Base-by-base conservation (phyloP, 1,139 yeast species). In the Candida buenavistaensis region DNA sequence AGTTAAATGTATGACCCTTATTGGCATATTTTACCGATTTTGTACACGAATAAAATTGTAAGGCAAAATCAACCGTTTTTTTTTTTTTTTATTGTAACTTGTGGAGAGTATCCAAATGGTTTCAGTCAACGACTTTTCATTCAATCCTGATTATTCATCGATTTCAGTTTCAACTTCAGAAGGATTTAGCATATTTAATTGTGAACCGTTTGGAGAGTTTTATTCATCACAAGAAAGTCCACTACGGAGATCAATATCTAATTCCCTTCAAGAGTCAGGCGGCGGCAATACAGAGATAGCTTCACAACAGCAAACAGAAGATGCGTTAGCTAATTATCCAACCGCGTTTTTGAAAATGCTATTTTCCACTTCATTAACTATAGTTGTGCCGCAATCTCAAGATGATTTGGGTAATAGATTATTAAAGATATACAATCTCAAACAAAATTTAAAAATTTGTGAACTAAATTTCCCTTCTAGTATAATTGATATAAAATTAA, bases 351-450 rank as follows among this genome's bases (percentile, higher is more conserved):
- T 79, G 16, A 82, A 81, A 45, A 81, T 83, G 82, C 64, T 84
- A 7, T 83, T 81, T 48, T 78, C 86, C 5, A 81, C 90, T 0
- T 80, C 88, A 3, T 59, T 84, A 25, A 69, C 85, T 2, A 82
- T 85, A 1, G 68, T 82, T 2, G 83, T 80, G 1, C 84, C 74
- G 3, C 54, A 60, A 31, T 39, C 72, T 1, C 57, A 61, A 38
- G 67, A 75, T 30, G 62, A 67, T 35, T 56, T 63, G 36, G 70
- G 78, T 27, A 59, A 69, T 33, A 52, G 86, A 38, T 48, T 80
- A 38, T 60, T 83, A 26, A 77, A 77, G 43, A 78, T 84, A 14
- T 72, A 79, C 40, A 83, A 84, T 49, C 74, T 86, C 12, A 84
- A 83, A 57, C 78, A 82, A 45, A 77, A 77, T 44, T 64, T 84